Conservation (phyloP, 768 basidiomycete species). For the Lentinula edodes region DNA sequence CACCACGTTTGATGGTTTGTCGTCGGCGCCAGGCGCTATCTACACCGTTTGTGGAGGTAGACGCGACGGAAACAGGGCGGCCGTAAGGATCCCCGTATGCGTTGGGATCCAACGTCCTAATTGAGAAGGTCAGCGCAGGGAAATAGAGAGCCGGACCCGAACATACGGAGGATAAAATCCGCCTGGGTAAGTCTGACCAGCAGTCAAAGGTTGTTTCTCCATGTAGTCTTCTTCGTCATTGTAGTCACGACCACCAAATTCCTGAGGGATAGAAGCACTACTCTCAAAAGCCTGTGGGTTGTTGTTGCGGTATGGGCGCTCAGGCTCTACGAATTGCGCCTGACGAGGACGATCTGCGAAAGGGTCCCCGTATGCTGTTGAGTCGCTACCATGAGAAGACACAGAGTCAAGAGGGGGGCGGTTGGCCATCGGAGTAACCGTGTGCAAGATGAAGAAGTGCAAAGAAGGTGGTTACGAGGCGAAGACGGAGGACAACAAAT, state of each 20-base stretch:
- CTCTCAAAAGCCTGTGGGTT: constrained; percentile 50
- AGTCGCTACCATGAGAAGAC: constrained; percentile 19
- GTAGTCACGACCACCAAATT: constrained; percentile 37
- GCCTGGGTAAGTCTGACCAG: constrained; percentile 46
- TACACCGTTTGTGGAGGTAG: constrained; percentile 48
- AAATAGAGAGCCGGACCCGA: background rate
- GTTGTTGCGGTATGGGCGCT: constrained; percentile 33
- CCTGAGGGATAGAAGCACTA: constrained; percentile 47
- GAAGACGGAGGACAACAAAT: background rate
- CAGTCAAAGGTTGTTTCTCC: constrained; percentile 74
- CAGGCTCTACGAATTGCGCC: constrained; percentile 56
- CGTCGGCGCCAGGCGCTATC: constrained; percentile 61
- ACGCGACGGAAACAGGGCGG: constrained; percentile 48
- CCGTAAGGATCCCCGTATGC: constrained; percentile 65
- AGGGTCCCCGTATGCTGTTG: constrained; percentile 47
- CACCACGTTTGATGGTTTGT: constrained; percentile 67
- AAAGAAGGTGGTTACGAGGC: background rate
- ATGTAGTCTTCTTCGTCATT: constrained; percentile 65
- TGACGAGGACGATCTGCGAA: constrained; percentile 66
- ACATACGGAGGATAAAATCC: constrained; percentile 80
- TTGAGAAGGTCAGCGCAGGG: background rate
- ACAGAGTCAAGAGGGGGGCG: constrained; percentile 31
- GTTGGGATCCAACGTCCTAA: constrained; percentile 39
- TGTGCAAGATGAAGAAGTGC: background rate
- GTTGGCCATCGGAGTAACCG: constrained; percentile 30